Evolutionary conservation across 176 grass and related monocot species (phyloP).

Genomic region (Lolium perenne): DNA sequence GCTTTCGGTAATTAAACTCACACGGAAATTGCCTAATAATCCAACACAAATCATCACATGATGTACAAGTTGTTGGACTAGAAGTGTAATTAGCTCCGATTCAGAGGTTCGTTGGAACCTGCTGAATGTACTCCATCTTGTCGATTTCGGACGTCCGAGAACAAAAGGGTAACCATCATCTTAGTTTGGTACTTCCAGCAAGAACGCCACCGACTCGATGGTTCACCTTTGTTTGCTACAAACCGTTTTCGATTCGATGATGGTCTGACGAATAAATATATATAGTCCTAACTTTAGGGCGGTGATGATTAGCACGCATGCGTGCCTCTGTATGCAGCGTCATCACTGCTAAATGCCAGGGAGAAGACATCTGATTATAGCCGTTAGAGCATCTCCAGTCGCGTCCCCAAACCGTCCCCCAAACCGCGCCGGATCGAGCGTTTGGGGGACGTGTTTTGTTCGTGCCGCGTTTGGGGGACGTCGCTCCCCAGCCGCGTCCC

Average conservation of each 20-base stretch:
- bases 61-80: too few species aligned
- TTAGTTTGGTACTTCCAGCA: neutral
- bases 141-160: neutral
- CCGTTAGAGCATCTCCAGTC: too few species aligned
- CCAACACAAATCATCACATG: too few species aligned
- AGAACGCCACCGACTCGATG: neutral
- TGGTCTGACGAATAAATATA: neutral
- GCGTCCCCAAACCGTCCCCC: too few species aligned
- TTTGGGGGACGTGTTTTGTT: too few species aligned
- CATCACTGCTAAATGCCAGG: neutral
- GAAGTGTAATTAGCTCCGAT: neutral
- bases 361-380: neutral
- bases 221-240: neutral
- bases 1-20: too few species aligned
- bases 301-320: constrained; percentile 9
- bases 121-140: neutral
- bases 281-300: neutral
- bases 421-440: too few species aligned
- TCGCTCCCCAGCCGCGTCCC: too few species aligned
- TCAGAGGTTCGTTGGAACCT: neutral
- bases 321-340: neutral
- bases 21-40: too few species aligned
- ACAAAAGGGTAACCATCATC: neutral
- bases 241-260: neutral
- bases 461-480: too few species aligned